Conservation (phyloP, 306 rosid genomes). For the Lithocarpus polystachyus region DNA sequence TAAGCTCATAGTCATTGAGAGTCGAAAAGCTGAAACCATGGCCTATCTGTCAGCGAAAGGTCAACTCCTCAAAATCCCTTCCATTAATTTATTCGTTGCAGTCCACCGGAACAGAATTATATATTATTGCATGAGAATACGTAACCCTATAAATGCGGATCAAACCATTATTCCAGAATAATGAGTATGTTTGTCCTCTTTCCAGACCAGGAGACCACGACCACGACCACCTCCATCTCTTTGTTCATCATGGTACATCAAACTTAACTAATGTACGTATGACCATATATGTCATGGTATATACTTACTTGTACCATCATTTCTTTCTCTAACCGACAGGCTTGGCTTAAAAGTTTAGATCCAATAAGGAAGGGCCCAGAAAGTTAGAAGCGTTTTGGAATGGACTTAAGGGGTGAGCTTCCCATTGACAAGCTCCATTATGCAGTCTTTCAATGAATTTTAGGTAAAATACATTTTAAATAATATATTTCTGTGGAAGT, state of each 20-base stretch:
- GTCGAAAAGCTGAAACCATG: not conserved
- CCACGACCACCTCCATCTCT: not conserved
- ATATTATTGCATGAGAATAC: not conserved
- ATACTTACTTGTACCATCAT: not conserved
- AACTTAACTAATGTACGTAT: not conserved
- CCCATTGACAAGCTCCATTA: too few relatives aligned
- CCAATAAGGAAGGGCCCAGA: not conserved
- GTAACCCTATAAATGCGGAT: conserved; percentile 3
- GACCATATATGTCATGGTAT: not conserved
- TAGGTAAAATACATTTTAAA: too few relatives aligned
- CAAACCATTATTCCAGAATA: conserved; percentile 4
- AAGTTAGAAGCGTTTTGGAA: too few relatives aligned
- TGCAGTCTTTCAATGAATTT: too few relatives aligned
- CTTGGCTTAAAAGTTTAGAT: not conserved
- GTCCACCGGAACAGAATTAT: not conserved
- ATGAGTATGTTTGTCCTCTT: conserved; percentile 9
- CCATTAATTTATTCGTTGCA: not conserved
- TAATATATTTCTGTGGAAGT: too few relatives aligned
- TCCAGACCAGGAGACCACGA: not conserved
- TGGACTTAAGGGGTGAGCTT: too few relatives aligned
- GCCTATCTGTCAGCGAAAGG: not conserved
- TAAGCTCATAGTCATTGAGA: not conserved
- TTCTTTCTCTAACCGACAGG: not conserved
- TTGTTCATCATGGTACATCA: not conserved
- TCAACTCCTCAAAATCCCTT: conserved; percentile 5